A percentile compares a stretch with the other conserved stretches of the same genome.
These are phyloP conservation scores for Xylariales sp. DNA, from an alignment of 2,329 filamentous ascomycete genomes.

Conservation along the genomic window DNA sequence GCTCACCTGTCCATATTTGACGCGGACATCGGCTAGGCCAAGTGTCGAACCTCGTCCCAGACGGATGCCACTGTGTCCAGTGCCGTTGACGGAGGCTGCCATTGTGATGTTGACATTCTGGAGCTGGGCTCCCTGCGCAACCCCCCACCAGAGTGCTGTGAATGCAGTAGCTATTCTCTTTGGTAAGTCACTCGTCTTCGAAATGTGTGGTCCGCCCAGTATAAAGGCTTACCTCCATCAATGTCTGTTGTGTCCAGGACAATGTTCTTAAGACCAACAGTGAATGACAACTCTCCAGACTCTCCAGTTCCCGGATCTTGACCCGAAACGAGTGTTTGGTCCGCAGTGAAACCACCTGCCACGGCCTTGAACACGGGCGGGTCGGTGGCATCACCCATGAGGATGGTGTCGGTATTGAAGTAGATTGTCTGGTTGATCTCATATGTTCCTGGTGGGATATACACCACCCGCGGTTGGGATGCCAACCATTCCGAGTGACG, in stretches of 20 bases:
- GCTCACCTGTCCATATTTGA: slow-evolving; percentile 33
- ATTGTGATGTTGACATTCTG: slow-evolving; percentile 39
- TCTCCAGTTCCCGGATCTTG: slow-evolving; percentile 29
- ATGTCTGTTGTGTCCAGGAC: slow-evolving; percentile 36
- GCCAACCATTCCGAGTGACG: slow-evolving; percentile 34
- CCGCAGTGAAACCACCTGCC: slow-evolving; percentile 25
- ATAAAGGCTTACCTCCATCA: slow-evolving; percentile 18
- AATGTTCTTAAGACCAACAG: slow-evolving; percentile 38
- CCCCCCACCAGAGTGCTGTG: slow-evolving; percentile 37
- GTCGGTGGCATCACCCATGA: slow-evolving; percentile 42
- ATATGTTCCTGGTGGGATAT: slow-evolving; percentile 38
- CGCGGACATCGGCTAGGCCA: slow-evolving; percentile 33
- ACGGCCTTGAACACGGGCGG: slow-evolving; percentile 37
- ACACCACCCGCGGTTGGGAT: slow-evolving; percentile 38
- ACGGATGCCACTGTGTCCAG: slow-evolving; percentile 35
- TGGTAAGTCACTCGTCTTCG: slow-evolving; percentile 2
- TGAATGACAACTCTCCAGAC: slow-evolving; percentile 34
- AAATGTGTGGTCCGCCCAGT: too few relatives aligned
- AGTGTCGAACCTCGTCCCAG: slow-evolving; percentile 37
- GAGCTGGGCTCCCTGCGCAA: slow-evolving; percentile 37
- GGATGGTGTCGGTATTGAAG: slow-evolving; percentile 39
- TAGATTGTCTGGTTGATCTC: slow-evolving; percentile 30
- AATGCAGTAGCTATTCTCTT: slow-evolving; percentile 26
- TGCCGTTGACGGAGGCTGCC: slow-evolving; percentile 27
- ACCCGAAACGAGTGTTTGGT: slow-evolving; percentile 27